Evolutionary conservation across 768 basidiomycete genomes (phyloP).

Genomic region (Suillus occidentalis): DNA sequence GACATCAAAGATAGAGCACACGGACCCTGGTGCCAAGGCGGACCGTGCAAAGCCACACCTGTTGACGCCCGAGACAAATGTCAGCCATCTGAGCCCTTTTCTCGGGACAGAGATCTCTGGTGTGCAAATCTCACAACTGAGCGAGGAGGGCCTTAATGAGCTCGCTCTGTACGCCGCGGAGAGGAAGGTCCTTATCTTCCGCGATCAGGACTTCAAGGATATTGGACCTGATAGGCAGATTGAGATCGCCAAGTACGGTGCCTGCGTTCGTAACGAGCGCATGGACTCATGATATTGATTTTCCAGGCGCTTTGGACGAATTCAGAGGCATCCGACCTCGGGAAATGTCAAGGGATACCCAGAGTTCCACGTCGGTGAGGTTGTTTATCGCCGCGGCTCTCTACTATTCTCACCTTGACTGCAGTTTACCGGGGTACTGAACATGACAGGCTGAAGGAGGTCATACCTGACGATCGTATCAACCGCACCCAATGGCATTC

Average conservation of each 20-base stretch:
- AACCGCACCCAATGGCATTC: constrained; percentile 53
- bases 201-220: constrained; percentile 64
- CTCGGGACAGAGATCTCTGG: constrained; percentile 52
- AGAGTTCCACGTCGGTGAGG: constrained; percentile 57
- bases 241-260: constrained; percentile 43
- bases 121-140: constrained; percentile 53
- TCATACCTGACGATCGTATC: constrained; percentile 41
- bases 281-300: not conserved
- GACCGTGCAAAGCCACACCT: constrained; percentile 53
- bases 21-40: constrained; percentile 47
- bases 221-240: constrained; percentile 52
- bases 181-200: constrained; percentile 54
- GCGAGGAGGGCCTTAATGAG: constrained; percentile 52
- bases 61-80: constrained; percentile 38
- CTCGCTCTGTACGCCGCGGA: constrained; percentile 53
- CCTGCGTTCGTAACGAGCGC: not conserved
- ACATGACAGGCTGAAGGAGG: constrained; percentile 44
- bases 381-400: not conserved
- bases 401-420: not conserved
- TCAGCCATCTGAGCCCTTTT: constrained; percentile 47
- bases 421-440: constrained; percentile 52
- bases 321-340: constrained; percentile 47
- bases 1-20: constrained; percentile 34
- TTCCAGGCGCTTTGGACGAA: constrained; percentile 44
- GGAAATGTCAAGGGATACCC: constrained; percentile 56